Evolutionary conservation across 2,329 filamentous ascomycete genomes (phyloP).

Genomic region (Raffaelea ambrosiae): DNA sequence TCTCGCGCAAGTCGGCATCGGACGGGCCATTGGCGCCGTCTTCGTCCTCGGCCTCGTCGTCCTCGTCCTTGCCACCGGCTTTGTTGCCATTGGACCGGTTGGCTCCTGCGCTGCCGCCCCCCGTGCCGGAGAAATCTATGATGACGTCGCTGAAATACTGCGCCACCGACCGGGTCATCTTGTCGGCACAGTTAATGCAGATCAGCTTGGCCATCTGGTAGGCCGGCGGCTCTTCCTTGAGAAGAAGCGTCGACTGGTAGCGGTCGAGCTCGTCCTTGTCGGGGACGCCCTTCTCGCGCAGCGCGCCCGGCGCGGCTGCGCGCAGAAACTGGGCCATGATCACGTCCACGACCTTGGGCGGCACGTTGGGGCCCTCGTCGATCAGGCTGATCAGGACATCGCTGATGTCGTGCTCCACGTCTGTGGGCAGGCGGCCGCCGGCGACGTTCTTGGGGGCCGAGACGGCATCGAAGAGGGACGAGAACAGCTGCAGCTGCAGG

Average conservation of each 20-base stretch:
- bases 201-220: slow-evolving; percentile 96
- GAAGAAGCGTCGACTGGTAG: slow-evolving; percentile 73
- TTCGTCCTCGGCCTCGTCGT: slow-evolving; percentile 54
- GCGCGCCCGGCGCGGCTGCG: slow-evolving; percentile 63
- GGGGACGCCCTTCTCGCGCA: slow-evolving; percentile 42
- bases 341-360: slow-evolving; percentile 76
- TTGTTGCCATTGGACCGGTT: slow-evolving; percentile 1
- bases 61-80: slow-evolving; percentile 4
- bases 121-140: slow-evolving; percentile 67
- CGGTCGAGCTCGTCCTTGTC: slow-evolving; percentile 52
- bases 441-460: slow-evolving; percentile 67
- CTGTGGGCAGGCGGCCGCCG: slow-evolving; percentile 80
- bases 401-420: slow-evolving; percentile 88
- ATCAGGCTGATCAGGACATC: slow-evolving; percentile 76
- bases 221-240: slow-evolving; percentile 81
- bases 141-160: slow-evolving; percentile 98
- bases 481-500: slow-evolving; percentile 75
- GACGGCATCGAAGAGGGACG: slow-evolving; percentile 83
- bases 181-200: slow-evolving; percentile 80
- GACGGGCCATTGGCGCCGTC: slow-evolving; percentile 54
- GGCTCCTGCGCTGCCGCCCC: slow-evolving; percentile 28
- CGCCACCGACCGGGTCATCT: slow-evolving; percentile 89
- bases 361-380: slow-evolving; percentile 73
- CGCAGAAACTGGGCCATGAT: slow-evolving; percentile 94
- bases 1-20: slow-evolving; percentile 77